A percentile compares a stretch with the other conserved stretches of the same genome.
Evolutionary conservation across 441 rosid genomes (phyloP).

Genomic region (Eugenia klotzschiana): DNA sequence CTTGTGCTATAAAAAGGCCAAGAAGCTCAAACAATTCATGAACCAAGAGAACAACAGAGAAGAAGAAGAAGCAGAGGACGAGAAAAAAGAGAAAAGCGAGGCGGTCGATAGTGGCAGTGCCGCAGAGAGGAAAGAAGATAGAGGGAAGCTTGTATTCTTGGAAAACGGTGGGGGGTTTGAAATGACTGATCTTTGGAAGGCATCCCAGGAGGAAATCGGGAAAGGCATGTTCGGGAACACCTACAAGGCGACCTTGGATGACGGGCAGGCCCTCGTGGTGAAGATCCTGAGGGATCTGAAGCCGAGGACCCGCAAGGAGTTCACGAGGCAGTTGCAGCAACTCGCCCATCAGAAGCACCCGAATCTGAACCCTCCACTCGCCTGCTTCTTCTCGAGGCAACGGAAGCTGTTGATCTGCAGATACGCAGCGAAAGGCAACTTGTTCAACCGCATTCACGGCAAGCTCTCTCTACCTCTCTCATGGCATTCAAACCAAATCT

Average conservation of each 20-base stretch:
- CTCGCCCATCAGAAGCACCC: slow-evolving; percentile 26
- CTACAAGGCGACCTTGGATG: slow-evolving; percentile 29
- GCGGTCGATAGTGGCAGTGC: neutral
- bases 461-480: neutral
- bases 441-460: slow-evolving; percentile 36
- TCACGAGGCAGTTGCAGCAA: slow-evolving; percentile 12
- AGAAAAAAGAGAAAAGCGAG: neutral
- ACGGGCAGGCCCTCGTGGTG: slow-evolving; percentile 15
- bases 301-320: slow-evolving; percentile 28
- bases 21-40: slow-evolving; percentile 9
- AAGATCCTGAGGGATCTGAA: slow-evolving; percentile 27
- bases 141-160: slow-evolving; percentile 18
- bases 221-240: slow-evolving; percentile 26
- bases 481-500: neutral
- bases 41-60: neutral
- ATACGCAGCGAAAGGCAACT: slow-evolving; percentile 30
- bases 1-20: slow-evolving; percentile 16
- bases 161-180: slow-evolving; percentile 11
- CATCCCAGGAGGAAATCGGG: slow-evolving; percentile 30
- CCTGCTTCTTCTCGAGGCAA: slow-evolving; percentile 24
- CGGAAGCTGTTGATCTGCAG: slow-evolving; percentile 30
- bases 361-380: slow-evolving; percentile 36
- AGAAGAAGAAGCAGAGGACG: neutral
- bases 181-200: slow-evolving; percentile 25
- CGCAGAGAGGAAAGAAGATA: slow-evolving; percentile 3